These are phyloP conservation scores for Dendrostoma leiphaemia DNA, from an alignment of 2,329 filamentous ascomycete species.

Conservation along the genomic window DNA sequence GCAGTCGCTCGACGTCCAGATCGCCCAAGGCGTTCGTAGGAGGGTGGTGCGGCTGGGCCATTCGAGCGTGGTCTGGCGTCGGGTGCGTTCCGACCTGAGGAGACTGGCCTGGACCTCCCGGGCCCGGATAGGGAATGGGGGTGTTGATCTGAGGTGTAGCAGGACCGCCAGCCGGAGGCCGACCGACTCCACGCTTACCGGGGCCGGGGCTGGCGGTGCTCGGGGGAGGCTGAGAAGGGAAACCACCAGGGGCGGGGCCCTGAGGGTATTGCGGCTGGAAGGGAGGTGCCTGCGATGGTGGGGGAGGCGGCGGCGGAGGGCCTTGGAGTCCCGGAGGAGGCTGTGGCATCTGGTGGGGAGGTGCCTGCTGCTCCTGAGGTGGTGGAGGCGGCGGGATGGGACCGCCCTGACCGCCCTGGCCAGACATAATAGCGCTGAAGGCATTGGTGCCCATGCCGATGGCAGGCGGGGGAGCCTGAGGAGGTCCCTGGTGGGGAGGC, in stretches of 20 bases:
- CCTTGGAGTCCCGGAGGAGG: slow-evolving; percentile 67
- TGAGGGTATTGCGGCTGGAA: slow-evolving; percentile 70
- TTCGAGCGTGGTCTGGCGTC: slow-evolving; percentile 64
- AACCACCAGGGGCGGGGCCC: slow-evolving; percentile 62
- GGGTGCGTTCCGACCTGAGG: slow-evolving; percentile 81
- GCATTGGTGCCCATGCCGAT: slow-evolving; percentile 90
- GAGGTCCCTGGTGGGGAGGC: slow-evolving; percentile 73
- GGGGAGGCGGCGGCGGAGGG: slow-evolving; percentile 56
- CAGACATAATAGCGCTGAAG: slow-evolving; percentile 95
- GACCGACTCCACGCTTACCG: slow-evolving; percentile 67
- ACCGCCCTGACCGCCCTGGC: slow-evolving; percentile 76
- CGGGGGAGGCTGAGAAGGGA: slow-evolving; percentile 78
- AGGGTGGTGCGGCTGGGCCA: slow-evolving; percentile 47
- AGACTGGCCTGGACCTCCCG: slow-evolving; percentile 59
- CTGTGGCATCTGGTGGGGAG: slow-evolving; percentile 68
- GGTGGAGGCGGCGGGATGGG: slow-evolving; percentile 76
- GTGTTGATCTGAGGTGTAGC: slow-evolving; percentile 92
- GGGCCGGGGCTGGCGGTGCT: slow-evolving; percentile 85
- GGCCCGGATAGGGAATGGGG: slow-evolving; percentile 80
- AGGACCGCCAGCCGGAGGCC: slow-evolving; percentile 65
- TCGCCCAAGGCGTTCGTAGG: slow-evolving; percentile 72
- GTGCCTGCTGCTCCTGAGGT: slow-evolving; percentile 53
- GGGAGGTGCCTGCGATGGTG: slow-evolving; percentile 65
- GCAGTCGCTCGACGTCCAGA: slow-evolving; percentile 81
- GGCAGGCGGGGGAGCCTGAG: slow-evolving; percentile 81